Conservation (phyloP, 805 yeast species). For the Wickerhamiella australiensis region DNA sequence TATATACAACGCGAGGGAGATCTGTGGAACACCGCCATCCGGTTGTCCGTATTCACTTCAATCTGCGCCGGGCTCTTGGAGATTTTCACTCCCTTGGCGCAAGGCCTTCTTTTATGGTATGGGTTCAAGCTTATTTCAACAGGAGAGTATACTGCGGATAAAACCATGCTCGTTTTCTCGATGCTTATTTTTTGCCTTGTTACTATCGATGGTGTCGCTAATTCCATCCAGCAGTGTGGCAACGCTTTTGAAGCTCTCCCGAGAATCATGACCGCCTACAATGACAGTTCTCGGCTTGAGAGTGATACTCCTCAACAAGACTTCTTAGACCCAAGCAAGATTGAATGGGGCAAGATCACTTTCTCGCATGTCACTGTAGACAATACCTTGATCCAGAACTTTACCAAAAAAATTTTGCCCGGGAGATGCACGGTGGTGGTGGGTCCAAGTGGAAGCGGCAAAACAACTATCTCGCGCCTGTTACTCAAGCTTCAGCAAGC, state of each 20-base stretch:
- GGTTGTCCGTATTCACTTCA: constrained; percentile 51
- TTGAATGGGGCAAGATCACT: constrained; percentile 12
- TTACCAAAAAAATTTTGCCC: constrained; percentile 34
- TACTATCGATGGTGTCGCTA: constrained; percentile 46
- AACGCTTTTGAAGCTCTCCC: constrained; percentile 45
- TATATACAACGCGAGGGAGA: constrained; percentile 21
- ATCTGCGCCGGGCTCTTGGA: constrained; percentile 50
- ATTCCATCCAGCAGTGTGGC: constrained; percentile 64
- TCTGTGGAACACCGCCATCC: constrained; percentile 34
- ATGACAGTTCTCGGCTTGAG: background rate
- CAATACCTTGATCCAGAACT: constrained; percentile 31
- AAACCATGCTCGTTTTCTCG: constrained; percentile 57
- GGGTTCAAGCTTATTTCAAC: constrained; percentile 61
- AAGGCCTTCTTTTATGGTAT: constrained; percentile 63
- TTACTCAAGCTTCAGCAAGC: constrained; percentile 43
- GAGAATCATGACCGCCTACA: constrained; percentile 14
- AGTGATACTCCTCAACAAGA: background rate
- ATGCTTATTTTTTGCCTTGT: constrained; percentile 62
- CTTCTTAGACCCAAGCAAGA: background rate
- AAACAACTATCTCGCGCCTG: constrained; percentile 59
- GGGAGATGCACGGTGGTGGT: constrained; percentile 53
- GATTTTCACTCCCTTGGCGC: constrained; percentile 45
- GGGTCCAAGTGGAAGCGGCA: constrained; percentile 89
- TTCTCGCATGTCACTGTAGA: constrained; percentile 14
- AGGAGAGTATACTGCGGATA: constrained; percentile 42